Base-by-base conservation (phyloP, 2,329 filamentous ascomycete species). In the Endoconidiophora laricicola region DNA sequence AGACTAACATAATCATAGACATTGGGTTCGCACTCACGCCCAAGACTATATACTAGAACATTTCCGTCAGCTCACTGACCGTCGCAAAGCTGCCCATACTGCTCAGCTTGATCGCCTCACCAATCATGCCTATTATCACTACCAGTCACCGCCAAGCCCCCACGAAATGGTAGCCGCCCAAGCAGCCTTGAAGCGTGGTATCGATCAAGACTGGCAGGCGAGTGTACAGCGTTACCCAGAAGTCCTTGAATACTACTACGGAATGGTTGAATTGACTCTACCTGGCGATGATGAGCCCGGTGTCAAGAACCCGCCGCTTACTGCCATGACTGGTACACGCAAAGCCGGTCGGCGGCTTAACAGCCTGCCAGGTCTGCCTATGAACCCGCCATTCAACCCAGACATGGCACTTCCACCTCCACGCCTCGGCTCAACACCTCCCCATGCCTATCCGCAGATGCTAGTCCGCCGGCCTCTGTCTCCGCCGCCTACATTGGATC, bases 221-320 rank as follows among this genome's bases (percentile, higher is more conserved):
- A 81, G 79, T 44, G 83, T 87, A 38, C 75, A 85, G 58, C 73
- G 79, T 49, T 90, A 88, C 58, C 84, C 83, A 3, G 81, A 87
- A 60, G 79, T 88, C n/a, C 68, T 90, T 49, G 80, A 86, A 63
- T 86, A 88, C 63, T 88, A 83, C 60, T 88, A 81, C 63, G 71
- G 76, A 53, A 67, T 87, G 37, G 79, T 87, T 36, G 74, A 79
- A 49, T 61, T 86, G 52, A 73, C 69, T 20, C 63, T 85, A 3
- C 83, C 83, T 0, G 65, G 65, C 39, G 79, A 86, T 52, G 69
- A 77, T 49, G 77, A 80, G 39, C 63, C 70, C 2, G 65, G 66
- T 14, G 74, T 81, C 36, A 74, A 73, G 57, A 72, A 79, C 52
- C 77, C 77, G 29, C 76, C 76, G 3, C 62, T 81, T 54, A 74